Evolutionary conservation across 2,329 filamentous ascomycete species (phyloP), one percentile per base, ranked within the genome.

Genomic region (Fulvia fulva): DNA sequence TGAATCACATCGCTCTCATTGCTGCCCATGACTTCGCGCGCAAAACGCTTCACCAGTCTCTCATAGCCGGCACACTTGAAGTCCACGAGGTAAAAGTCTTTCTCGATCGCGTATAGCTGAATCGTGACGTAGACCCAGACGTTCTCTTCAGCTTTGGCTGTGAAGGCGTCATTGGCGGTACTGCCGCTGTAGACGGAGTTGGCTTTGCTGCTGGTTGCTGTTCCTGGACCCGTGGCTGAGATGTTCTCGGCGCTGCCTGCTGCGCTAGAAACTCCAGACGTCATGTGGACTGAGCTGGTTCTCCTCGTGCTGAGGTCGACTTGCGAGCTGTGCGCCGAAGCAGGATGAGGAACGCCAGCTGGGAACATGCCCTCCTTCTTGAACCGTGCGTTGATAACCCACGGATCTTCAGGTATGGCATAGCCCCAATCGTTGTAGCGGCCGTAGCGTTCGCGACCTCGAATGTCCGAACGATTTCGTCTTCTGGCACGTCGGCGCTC

Each of bases 21-120:
- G 43, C 60, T 65, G 25, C 64, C 68, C n/a, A 56, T 70, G 37
- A 72, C 66, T 46, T 74, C 70, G 25, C 66, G 63, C 7, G 76
- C 72, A 49, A 80, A 70, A 5, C 74, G 73, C 9, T 70, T 68
- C 2, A 87, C 85, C 51, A 93, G 87, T 56, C 94, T 90, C 77
- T 99, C 94, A 76, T 99, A 99, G 21, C 94, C 94, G 14, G 94
- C 92, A 73, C 93, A 97, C 73, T 97, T 97, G 81, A 99, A 99
- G 74, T 99, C 94, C 51, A 99, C 94, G 62, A 99, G 87, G 74
- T 93, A 97, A 65, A 94, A 93, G 56, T 90, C 88, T 58, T 87
- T 86, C 73, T 97, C 93, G 79, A 97, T 91, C 71, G 91, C 88
- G 75, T 97, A 97, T 53, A 97, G 87, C 73, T 97, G 94, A 63